Percentiles rank a stretch among this genome's conserved stretches.
Conservation (phyloP, 768 basidiomycete genomes). For the Serendipita sp. region DNA sequence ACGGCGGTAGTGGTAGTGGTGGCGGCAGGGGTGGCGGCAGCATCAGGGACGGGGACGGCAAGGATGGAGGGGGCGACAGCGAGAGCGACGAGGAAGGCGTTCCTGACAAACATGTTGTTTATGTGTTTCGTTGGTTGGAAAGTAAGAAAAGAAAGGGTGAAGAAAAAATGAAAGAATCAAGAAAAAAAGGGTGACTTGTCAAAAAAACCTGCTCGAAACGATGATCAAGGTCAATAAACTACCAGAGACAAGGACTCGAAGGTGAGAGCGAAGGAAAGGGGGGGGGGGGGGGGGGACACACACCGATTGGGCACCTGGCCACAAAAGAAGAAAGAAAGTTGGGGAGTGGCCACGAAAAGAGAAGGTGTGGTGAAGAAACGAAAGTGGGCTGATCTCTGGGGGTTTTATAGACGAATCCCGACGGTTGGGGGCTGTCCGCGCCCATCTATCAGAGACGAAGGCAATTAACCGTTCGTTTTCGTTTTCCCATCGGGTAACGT, state of each 20-base stretch:
- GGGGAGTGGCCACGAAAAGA: no score
- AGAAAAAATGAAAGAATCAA: no score
- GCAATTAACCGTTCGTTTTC: no score
- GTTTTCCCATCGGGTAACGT: no score
- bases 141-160: not conserved
- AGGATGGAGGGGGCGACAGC: constrained; percentile 6
- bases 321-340: no score
- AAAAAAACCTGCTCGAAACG: not conserved
- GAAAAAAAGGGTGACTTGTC: not conserved
- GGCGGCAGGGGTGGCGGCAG: not conserved
- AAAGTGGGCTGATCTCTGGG: no score
- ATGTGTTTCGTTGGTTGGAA: not conserved
- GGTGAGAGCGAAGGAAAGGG: no score
- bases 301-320: not conserved
- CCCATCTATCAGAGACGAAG: no score
- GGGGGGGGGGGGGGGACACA: not conserved
- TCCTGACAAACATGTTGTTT: constrained; percentile 2
- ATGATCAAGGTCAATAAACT: not conserved
- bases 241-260: not conserved
- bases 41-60: not conserved
- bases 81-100: constrained; percentile 5
- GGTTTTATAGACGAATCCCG: no score
- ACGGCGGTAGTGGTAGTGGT: not conserved
- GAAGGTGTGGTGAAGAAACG: no score
- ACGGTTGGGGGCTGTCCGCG: no score